A percentile compares a stretch with the other conserved stretches of the same genome.
phyloP scores from a whole-genome alignment of 371 early-diverging fungal species.

The Mucor circinelloides region DNA sequence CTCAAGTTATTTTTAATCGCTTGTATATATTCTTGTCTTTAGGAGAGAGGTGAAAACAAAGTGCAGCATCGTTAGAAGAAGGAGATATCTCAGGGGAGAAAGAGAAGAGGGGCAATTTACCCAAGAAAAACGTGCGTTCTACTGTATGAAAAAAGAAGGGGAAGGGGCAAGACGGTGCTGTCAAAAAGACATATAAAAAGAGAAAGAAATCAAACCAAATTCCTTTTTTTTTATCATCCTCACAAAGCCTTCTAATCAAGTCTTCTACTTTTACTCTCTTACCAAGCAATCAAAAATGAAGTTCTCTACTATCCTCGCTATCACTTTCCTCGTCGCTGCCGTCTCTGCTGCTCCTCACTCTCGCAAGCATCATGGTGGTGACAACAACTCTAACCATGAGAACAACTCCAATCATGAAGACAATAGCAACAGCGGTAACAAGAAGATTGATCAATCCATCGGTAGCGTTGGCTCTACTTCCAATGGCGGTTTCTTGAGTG shows the following conservation, averaged over 20 bases:
- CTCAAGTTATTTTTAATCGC: not conserved
- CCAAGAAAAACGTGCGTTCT: not conserved
- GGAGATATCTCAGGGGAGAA: not conserved
- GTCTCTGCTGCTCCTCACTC: conserved; percentile 27
- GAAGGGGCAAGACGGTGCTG: not conserved
- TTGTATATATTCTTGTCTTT: not conserved
- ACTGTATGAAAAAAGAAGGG: not conserved
- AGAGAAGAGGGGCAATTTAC: not conserved
- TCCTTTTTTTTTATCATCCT: not conserved
- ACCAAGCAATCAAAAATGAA: conserved; percentile 26
- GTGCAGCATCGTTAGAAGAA: not conserved
- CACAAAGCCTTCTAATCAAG: not conserved
- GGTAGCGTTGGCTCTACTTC: conserved; percentile 1
- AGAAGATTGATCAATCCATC: not conserved
- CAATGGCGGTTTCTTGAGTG: not conserved
- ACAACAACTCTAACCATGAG: not conserved
- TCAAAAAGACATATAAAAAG: not conserved
- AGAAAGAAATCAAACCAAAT: not conserved
- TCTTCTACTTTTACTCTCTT: not conserved
- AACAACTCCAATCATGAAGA: not conserved
- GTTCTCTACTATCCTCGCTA: conserved; percentile 28
- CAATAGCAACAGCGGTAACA: not conserved
- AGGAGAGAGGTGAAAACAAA: not conserved
- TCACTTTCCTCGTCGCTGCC: conserved; percentile 22
- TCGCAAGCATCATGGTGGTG: not conserved